These are phyloP conservation scores for Neophaeococcomyces mojaviensis DNA, from an alignment of 2,329 filamentous ascomycete genomes.

Conservation along the genomic window DNA sequence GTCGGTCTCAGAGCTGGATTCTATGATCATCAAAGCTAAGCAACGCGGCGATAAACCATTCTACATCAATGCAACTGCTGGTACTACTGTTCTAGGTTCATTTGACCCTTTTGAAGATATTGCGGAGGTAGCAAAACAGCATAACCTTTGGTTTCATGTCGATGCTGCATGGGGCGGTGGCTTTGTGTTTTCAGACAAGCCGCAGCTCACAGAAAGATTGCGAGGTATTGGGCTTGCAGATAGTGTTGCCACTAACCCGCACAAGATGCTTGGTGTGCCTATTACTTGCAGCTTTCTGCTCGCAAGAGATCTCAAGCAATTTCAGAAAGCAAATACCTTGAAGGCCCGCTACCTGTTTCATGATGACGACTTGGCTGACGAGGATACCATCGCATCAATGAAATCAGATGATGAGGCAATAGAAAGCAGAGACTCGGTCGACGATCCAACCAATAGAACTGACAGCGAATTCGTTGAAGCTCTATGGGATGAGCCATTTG, in stretches of 20 bases:
- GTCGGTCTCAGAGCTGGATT: conserved; percentile 57
- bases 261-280: conserved; percentile 94
- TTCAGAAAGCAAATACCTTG: conserved; percentile 78
- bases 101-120: conserved; percentile 74
- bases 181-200: conserved; percentile 59
- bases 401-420: conserved; percentile 5
- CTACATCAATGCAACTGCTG: conserved; percentile 91
- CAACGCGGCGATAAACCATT: conserved; percentile 69
- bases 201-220: conserved; percentile 57
- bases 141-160: conserved; percentile 83
- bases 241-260: conserved; percentile 80
- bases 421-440: conserved; percentile 2
- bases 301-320: conserved; percentile 64
- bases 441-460: neutral
- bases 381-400: conserved; percentile 30
- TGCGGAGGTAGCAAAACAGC: conserved; percentile 59
- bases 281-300: conserved; percentile 87
- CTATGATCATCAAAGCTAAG: conserved; percentile 55
- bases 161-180: conserved; percentile 88
- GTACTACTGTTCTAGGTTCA: conserved; percentile 84
- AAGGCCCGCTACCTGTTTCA: conserved; percentile 83
- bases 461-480: conserved; percentile 9
- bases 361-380: conserved; percentile 39
- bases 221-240: conserved; percentile 66
- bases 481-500: conserved; percentile 59